Conservation (phyloP, 2,329 filamentous ascomycete genomes). For the Elsinoe australis region DNA sequence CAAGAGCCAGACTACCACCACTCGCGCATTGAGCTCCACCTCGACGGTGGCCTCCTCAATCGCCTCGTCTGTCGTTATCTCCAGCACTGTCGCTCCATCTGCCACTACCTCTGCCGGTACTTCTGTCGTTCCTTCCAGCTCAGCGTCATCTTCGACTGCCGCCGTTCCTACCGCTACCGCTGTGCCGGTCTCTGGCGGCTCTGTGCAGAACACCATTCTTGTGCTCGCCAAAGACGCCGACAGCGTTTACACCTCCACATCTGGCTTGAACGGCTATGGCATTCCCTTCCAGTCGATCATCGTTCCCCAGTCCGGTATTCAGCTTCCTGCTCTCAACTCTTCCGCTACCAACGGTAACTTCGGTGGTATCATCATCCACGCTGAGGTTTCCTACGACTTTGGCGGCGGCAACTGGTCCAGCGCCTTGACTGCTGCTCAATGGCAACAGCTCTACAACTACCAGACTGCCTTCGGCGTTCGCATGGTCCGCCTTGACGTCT, state of each 20-base stretch:
- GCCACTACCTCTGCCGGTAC: not conserved
- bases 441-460: slow-evolving; percentile 50
- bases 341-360: slow-evolving; percentile 47
- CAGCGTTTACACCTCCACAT: slow-evolving; percentile 43
- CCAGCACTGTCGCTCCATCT: too few species aligned
- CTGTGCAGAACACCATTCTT: slow-evolving; percentile 41
- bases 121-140: not conserved
- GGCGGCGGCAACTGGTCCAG: slow-evolving; percentile 40
- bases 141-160: not conserved
- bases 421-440: slow-evolving; percentile 50
- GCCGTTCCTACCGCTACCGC: not conserved
- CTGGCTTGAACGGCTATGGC: slow-evolving; percentile 53
- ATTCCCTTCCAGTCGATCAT: slow-evolving; percentile 51
- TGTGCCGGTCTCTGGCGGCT: slow-evolving; percentile 18
- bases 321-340: slow-evolving; percentile 47
- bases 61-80: too few species aligned
- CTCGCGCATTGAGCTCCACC: too few species aligned
- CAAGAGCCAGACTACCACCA: not conserved
- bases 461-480: slow-evolving; percentile 52
- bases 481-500: slow-evolving; percentile 54
- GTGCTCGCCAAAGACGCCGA: slow-evolving; percentile 48
- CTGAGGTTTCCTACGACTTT: slow-evolving; percentile 50
- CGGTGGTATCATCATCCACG: slow-evolving; percentile 50
- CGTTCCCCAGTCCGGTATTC: slow-evolving; percentile 45
- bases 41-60: too few species aligned